Evolutionary conservation across 352 stramenopile genomes (phyloP), one percentile per base, ranked within the genome.

Genomic region (Phytopythium chamaehyphon): DNA sequence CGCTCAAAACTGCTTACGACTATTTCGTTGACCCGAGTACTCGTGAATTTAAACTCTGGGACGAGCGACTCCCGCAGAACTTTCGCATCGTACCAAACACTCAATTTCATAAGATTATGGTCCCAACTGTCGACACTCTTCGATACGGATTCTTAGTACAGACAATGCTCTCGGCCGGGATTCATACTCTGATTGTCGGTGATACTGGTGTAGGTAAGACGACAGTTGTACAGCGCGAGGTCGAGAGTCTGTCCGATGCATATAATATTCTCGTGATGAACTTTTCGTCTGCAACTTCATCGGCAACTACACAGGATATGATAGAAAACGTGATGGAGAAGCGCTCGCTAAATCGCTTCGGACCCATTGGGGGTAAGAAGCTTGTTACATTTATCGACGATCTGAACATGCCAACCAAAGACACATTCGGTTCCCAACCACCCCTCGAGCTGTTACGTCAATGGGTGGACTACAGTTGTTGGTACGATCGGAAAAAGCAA

Each of bases 281-380:
- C 51, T 97, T 93, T 43, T 97, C 90, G 37, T 96, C 89, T 2
- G 88, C 91, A 9, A 94, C 87, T 2, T 92, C 82, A 6, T 90
- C 82, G 11, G 76, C 74, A 8, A 91, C 84, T 12, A 90, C 91
- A 3, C 90, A 97, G 52, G 81, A 91, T n/a, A 80, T 96, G 61
- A 89, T 97, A 40, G 88, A 97, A 58, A 85, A 77, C 40, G 78
- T 90, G 15, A 93, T 97, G 69, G 90, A 97, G 48, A 97, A 97
- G 63, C 69, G 86, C 3, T 93, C 73, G 21, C 57, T 95, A 35
- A 96, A 96, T 51, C 76, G 83, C 0, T 97, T 95, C 22, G 90
- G 90, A 1, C 90, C 90, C 14, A 71, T 93, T 0, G 81, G 74
- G 14, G 83, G 83, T 28, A 96, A 96, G 61, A 90, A 90, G 40